Evolutionary conservation across 306 rosid species (phyloP).

Genomic region (Casuarina equisetifolia): DNA sequence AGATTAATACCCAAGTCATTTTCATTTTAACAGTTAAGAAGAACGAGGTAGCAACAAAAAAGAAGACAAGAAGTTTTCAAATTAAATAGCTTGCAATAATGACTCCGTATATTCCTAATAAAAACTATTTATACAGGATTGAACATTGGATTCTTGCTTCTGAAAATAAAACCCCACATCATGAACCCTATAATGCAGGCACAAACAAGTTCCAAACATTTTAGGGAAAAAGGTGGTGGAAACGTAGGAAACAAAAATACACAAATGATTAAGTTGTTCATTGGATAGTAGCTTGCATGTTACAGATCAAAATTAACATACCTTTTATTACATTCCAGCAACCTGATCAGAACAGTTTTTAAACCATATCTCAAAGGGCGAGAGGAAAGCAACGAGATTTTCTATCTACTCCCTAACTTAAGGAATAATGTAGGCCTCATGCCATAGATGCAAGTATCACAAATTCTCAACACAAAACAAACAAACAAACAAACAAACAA

Average conservation of each 20-base stretch:
- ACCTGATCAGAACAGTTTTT: conserved; percentile 15
- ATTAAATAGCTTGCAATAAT: not conserved
- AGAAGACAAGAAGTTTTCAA: not conserved
- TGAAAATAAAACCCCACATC: not conserved
- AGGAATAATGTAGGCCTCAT: conserved; percentile 6
- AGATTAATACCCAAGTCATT: not conserved
- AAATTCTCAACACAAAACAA: not conserved
- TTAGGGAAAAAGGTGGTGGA: not conserved
- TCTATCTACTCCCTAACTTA: not conserved
- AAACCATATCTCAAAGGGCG: conserved; percentile 21
- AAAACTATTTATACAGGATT: not conserved
- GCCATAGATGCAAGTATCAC: conserved; percentile 5
- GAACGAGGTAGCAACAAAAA: not conserved
- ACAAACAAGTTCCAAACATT: not conserved
- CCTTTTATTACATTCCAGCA: conserved; percentile 21
- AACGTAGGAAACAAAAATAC: not conserved
- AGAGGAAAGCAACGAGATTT: conserved; percentile 23
- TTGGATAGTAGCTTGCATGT: not conserved
- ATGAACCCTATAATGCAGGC: not conserved
- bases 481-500: no score
- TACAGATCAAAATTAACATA: conserved; percentile 13
- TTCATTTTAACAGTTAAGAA: not conserved
- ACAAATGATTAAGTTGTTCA: conserved; percentile 1
- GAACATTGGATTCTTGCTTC: not conserved
- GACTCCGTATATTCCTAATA: not conserved